Evolutionary conservation across 2,329 filamentous ascomycete species (phyloP).

Genomic region (Fusarium veterinarium): DNA sequence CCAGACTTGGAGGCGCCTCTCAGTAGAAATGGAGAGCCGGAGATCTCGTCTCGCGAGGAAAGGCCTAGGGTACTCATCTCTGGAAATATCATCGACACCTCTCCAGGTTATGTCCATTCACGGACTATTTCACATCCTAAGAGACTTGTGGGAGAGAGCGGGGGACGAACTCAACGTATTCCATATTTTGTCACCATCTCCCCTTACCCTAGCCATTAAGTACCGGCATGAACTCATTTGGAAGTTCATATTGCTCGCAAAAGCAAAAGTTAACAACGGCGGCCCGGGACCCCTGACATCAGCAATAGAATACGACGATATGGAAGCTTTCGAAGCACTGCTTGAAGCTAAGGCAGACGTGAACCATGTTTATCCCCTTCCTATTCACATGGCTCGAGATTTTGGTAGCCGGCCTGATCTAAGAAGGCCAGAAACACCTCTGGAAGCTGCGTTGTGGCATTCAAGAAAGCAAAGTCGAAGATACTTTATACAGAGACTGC

Average conservation of each 20-base stretch:
- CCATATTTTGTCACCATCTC: accelerated
- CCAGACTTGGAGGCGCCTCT: accelerated
- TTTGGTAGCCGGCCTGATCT: too few species aligned
- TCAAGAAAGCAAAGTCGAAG: accelerated
- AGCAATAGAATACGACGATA: accelerated
- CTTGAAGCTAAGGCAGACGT: background rate
- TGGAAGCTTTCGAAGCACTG: accelerated
- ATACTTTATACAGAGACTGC: accelerated
- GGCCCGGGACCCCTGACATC: accelerated
- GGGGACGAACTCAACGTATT: accelerated
- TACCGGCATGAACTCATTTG: accelerated
- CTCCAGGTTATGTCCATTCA: accelerated
- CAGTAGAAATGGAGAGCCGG: too few species aligned
- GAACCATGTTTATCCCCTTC: background rate
- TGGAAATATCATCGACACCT: background rate
- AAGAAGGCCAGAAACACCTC: background rate
- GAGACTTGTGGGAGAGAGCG: accelerated
- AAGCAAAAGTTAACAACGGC: background rate
- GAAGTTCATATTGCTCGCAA: background rate
- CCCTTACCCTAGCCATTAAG: accelerated
- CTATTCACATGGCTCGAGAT: too few species aligned
- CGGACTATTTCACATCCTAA: accelerated
- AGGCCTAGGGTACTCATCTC: too few species aligned
- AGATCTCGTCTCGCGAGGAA: accelerated
- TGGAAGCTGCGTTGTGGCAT: accelerated